A percentile compares a stretch with the other conserved stretches of the same genome.
Conservation (phyloP, 805 yeast species). For the Ogataea paradorogensis region DNA sequence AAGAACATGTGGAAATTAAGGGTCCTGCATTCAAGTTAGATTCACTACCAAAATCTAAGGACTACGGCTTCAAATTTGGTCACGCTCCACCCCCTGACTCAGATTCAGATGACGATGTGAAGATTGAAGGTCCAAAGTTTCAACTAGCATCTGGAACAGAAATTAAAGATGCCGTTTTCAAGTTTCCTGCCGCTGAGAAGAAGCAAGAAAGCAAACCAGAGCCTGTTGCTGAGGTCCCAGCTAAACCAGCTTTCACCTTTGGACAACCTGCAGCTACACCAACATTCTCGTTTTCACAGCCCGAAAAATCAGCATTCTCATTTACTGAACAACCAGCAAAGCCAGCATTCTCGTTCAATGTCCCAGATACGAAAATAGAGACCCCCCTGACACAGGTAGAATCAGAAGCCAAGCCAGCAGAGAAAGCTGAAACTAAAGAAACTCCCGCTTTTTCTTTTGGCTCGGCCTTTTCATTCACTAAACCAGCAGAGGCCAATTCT, state of each 20-base stretch:
- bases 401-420: constrained; percentile 14
- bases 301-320: constrained; percentile 5
- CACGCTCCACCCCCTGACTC: constrained; percentile 31
- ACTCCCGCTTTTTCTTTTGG: constrained; percentile 31
- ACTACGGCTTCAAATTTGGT: constrained; percentile 50
- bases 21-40: constrained; percentile 64
- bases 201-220: constrained; percentile 1
- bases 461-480: constrained; percentile 7
- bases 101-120: constrained; percentile 57
- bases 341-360: constrained; percentile 7
- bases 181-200: constrained; percentile 15
- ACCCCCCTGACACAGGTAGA: neutral
- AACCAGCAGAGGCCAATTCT: constrained; percentile 4
- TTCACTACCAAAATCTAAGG: constrained; percentile 45
- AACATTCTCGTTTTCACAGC: constrained; percentile 1
- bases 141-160: constrained; percentile 40
- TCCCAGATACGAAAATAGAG: neutral
- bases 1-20: constrained; percentile 46
- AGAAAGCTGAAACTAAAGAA: constrained; percentile 18
- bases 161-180: constrained; percentile 31
- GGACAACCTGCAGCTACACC: neutral
- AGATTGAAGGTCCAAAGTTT: constrained; percentile 73
- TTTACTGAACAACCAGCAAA: constrained; percentile 11
- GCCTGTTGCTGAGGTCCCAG: constrained; percentile 14
- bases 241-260: constrained; percentile 4